Base-by-base conservation (phyloP, 108 stramenopile genomes). In the Nannochloropsis oceanica region DNA sequence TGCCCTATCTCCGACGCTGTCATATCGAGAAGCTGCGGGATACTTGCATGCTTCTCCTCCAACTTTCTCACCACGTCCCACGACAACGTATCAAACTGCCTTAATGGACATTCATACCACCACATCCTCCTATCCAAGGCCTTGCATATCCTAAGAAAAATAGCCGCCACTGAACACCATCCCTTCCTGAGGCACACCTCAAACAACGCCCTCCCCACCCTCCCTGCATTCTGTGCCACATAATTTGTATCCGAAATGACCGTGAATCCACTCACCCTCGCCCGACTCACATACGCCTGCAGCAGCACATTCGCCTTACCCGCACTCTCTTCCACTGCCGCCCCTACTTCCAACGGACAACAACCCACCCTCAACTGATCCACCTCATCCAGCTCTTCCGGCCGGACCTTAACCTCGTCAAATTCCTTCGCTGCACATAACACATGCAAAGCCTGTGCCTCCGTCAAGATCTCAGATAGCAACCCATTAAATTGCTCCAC, bases 221-320 rank as follows among this genome's bases (percentile, higher is more conserved):
- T 94, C 25, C 95, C 95, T 26, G 96, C 97, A 86, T 98, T 98
- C 25, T 96, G 94, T 43, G 96, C 95, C 34, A 99, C 93, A 90
- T 98, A 99, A 86, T 97, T 96, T 25, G 94, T 96, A 90, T 99
- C 99, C 24, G 94, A 94, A 82, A 95, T 94, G 14, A 99, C 89
- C 7, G 99, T 98, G 85, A 99, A 99, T 82, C 93, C 92, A 42
- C 85, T 91, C 26, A 96, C 90, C 79, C 91, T 85, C 26, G 84
- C 59, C 25, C 92, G 89, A 34, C 94, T 92, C 80, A 99, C 94
- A 92, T 92, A 97, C 8, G 93, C 91, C 88, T 99, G 99, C 85
- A 98, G 85, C 20, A 98, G 92, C 18, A 98, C 94, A 87, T 92
- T 93, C 85, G 92, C 91, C 89, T 99, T 99, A n/a, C 95, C 95